phyloP scores from a whole-genome alignment of 805 yeast genomes.

The Candida insectorum region DNA sequence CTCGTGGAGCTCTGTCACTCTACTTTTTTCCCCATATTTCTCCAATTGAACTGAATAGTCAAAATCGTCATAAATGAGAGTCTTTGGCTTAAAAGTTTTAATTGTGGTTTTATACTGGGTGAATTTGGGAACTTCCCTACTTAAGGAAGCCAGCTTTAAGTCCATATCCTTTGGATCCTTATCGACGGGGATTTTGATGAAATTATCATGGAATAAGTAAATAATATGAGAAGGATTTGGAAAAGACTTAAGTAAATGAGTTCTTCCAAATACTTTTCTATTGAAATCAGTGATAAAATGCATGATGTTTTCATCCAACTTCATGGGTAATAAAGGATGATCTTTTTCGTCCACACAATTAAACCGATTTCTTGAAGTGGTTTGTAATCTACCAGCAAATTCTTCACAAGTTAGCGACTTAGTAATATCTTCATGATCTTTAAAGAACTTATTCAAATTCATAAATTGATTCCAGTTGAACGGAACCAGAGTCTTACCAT shows the following conservation, averaged over 20 bases:
- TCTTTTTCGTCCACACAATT: slow-evolving; percentile 13
- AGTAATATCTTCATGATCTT: slow-evolving; percentile 2
- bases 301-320: slow-evolving; percentile 10
- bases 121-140: slow-evolving; percentile 1
- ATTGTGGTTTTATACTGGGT: slow-evolving; percentile 4
- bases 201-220: slow-evolving; percentile 12
- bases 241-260: slow-evolving; percentile 6
- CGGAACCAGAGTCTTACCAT: slow-evolving; percentile 3
- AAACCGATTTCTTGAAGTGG: slow-evolving; percentile 8
- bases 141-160: slow-evolving; percentile 2
- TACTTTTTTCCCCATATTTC: slow-evolving; percentile 2
- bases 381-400: slow-evolving; percentile 10
- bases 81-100: slow-evolving; percentile 4
- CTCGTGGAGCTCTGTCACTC: slow-evolving; percentile 3
- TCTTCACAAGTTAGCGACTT: slow-evolving; percentile 9
- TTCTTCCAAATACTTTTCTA: slow-evolving; percentile 10
- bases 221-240: slow-evolving; percentile 12
- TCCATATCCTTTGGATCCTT: slow-evolving; percentile 1
- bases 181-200: slow-evolving; percentile 9
- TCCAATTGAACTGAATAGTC: no score
- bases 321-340: slow-evolving; percentile 7
- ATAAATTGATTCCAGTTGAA: slow-evolving; percentile 13
- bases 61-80: slow-evolving; percentile 8
- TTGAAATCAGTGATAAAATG: slow-evolving; percentile 7
- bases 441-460: slow-evolving; percentile 8